Evolutionary conservation across 2,329 filamentous ascomycete species (phyloP), one percentile per base, ranked within the genome.

Genomic region (Diatrype stigma): DNA sequence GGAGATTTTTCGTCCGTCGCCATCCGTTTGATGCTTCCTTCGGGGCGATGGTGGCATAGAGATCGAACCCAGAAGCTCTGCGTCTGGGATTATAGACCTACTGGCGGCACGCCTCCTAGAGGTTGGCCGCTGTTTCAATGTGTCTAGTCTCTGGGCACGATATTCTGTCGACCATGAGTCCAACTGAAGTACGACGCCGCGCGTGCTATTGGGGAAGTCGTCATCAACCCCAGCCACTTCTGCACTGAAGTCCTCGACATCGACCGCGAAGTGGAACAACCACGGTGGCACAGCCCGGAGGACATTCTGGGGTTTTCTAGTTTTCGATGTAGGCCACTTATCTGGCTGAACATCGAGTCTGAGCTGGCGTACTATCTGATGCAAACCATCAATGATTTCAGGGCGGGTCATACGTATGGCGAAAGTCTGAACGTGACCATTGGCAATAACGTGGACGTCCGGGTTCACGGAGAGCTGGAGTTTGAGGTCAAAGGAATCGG

Each of bases 101-200:
- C 88, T 96, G 51, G 85, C 83, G 26, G 89, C 86, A 58, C 90
- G 82, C 55, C 91, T 83, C 57, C 90, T 81, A 14, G 75, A 74
- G 17, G 72, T 65, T 11, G 78, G 72, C 50, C 80, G 79, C 45
- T 80, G 75, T 46, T 82, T 78, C 6, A 81, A 66, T 1, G 81
- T 77, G 50, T 93, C 88, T 7, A 86, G 74, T 57, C 87, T 87
- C 60, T 94, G 89, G 3, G 89, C 89, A 57, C 87, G 86, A 68
- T 99, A 99, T 60, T 97, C 91, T 3, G 89, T 84, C 1, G 86
- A 89, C 82, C 92, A 94, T 0, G 86, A 89, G 58, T 96, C 90
- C 42, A 97, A 75, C 62, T 96, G 92, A 16, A 99, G 65, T 0
- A 90, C 90, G 38, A 96, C 78, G 17, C 94, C 94, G 21, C 90